A percentile compares a stretch with the other conserved stretches of the same genome.
Evolutionary conservation across 2,329 filamentous ascomycete species (phyloP).

Genomic region (Aspergillus neotritici): DNA sequence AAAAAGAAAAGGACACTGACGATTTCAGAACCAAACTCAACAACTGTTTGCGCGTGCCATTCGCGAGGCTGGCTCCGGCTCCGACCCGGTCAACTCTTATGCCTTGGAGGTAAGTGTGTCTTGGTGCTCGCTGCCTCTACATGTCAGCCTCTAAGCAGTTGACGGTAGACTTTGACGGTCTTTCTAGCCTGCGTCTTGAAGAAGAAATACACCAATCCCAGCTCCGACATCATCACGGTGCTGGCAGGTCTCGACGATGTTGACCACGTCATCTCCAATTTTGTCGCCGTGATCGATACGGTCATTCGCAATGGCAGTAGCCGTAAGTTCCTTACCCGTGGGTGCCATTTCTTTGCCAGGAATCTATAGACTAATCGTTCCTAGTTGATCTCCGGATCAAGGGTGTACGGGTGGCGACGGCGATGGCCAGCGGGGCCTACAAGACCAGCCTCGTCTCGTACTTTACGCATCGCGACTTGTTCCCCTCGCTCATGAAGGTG

Average conservation of each 20-base stretch:
- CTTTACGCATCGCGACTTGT: constrained; percentile 89
- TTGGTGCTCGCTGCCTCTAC: not conserved
- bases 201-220: constrained; percentile 92
- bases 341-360: not conserved
- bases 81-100: constrained; percentile 62
- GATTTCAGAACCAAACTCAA: constrained; percentile 57
- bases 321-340: constrained; percentile 47
- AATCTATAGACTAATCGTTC: constrained; percentile 3
- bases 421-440: constrained; percentile 87
- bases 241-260: constrained; percentile 85
- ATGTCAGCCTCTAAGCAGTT: constrained; percentile 37
- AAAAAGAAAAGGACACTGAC: no score
- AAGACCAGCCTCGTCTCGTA: constrained; percentile 92
- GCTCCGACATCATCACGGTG: constrained; percentile 86
- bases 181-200: constrained; percentile 76
- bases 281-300: constrained; percentile 75
- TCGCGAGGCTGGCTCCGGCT: constrained; percentile 57
- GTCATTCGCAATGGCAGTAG: constrained; percentile 71
- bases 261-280: constrained; percentile 80
- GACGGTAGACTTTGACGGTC: constrained; percentile 70
- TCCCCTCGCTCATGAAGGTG: constrained; percentile 92
- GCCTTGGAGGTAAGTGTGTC: constrained; percentile 67
- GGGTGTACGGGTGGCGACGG: constrained; percentile 73
- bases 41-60: constrained; percentile 74
- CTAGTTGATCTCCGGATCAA: constrained; percentile 69